These are phyloP conservation scores for Kwoniella dejecticola DNA, from an alignment of 768 basidiomycete species.

Conservation along the genomic window DNA sequence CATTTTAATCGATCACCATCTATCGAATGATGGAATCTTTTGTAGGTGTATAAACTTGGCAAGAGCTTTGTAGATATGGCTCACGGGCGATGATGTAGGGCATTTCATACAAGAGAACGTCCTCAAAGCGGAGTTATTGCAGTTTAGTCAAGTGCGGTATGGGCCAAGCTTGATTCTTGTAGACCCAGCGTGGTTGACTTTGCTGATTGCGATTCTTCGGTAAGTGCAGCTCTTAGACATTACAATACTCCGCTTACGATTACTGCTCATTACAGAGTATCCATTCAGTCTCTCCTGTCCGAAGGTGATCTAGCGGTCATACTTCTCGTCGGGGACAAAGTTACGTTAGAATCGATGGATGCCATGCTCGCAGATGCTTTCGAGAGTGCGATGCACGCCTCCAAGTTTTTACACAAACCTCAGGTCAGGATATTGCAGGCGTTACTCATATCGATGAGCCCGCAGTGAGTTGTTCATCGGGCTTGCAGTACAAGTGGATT, in stretches of 20 bases:
- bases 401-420: constrained; percentile 6
- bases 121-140: not conserved
- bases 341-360: not conserved
- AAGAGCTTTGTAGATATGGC: no score
- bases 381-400: not conserved
- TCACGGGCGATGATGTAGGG: not conserved
- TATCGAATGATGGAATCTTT: not conserved
- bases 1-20: constrained; percentile 8
- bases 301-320: not conserved
- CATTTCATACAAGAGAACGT: constrained; percentile 15
- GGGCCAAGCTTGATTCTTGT: not conserved
- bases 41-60: constrained; percentile 2
- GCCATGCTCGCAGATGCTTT: not conserved
- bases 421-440: constrained; percentile 14
- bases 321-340: not conserved
- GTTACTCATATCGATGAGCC: not conserved
- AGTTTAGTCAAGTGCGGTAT: constrained; percentile 1
- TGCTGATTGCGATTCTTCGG: constrained; percentile 12
- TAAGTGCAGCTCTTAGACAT: not conserved
- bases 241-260: not conserved
- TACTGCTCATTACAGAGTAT: no score
- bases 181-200: constrained; percentile 14
- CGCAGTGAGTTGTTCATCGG: no score
- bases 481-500: no score
- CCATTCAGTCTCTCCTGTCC: not conserved